Base-by-base conservation (phyloP, 2,329 filamentous ascomycete genomes). In the Aureobasidium leucospermi region DNA sequence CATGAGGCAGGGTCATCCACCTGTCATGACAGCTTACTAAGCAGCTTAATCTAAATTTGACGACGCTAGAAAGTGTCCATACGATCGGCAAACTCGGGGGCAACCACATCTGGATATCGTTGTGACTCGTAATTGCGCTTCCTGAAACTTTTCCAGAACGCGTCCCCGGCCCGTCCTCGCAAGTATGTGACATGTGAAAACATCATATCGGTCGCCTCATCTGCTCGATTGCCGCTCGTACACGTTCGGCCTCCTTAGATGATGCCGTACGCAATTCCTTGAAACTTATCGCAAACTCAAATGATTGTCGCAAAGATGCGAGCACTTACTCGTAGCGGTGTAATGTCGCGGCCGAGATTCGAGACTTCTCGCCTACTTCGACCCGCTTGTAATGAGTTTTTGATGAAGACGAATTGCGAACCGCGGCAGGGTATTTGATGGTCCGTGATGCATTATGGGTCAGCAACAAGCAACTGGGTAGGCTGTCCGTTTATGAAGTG, bases 371-470 rank as follows among this genome's bases (percentile, higher is more conserved):
- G 51, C 38, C 51, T 32, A 32, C 39, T 55, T 55, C 29, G 51
- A 55, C 38, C 51, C 51, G 52, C 52, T 43, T 31, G 51, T 55
- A 43, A 55, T 52, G 23, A 55, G 7, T 13, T 41, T 56, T 41
- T 45, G 39, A 46, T 55, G 51, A 43, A 43, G n/a, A n/a, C 15
- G 19, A 32, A 16, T 41, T 23, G 38, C 38, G 51, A 55, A 55
- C 29, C 38, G 38, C 36, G 51, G 41, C 41, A 41, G 29, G 19
- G 52, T 45, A 11, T 31, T 29, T 16, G 15, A 38, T 56, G 39
- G 52, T 38, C 52, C 52, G 52, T 56, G 52, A 56, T 46, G 4
- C 11, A 38, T 19, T 46, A 56, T 46, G 52, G 52, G 41, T 56
- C 36, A 38, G 38, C 41, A 55, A 43, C 11, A 19, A 47, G 15